Evolutionary conservation across 176 grass and related monocot species (phyloP).

Genomic region (Tillandsia fasciculata): DNA sequence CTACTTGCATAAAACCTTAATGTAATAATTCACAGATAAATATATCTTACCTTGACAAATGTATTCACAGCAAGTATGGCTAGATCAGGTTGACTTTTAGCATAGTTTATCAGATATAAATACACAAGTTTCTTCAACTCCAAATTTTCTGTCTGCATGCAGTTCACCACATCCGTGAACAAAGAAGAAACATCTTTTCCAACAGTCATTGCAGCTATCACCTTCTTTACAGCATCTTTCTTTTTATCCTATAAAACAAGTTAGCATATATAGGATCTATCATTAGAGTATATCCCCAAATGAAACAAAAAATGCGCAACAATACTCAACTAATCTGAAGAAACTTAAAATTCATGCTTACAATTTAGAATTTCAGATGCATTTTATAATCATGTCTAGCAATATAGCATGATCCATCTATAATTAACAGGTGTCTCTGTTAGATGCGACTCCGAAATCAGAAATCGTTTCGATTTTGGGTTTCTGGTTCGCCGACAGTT

Average conservation of each 20-base stretch:
- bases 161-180: slow-evolving; percentile 96
- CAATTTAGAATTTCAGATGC: neutral
- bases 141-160: slow-evolving; percentile 98
- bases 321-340: neutral
- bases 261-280: slow-evolving; percentile 3
- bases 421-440: too few relatives aligned
- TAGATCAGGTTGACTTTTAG: slow-evolving; percentile 97
- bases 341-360: neutral
- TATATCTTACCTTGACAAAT: slow-evolving; percentile 82
- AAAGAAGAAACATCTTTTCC: slow-evolving; percentile 97
- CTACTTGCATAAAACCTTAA: too few relatives aligned
- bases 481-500: too few relatives aligned
- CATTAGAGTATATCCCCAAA: neutral
- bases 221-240: slow-evolving; percentile 99
- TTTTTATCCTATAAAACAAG: slow-evolving; percentile 70
- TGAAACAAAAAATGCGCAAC: slow-evolving; percentile 9
- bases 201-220: slow-evolving; percentile 98
- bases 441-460: too few relatives aligned
- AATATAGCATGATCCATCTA: too few relatives aligned
- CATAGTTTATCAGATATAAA: slow-evolving; percentile 98
- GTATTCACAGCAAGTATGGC: slow-evolving; percentile 99
- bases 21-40: neutral
- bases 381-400: too few relatives aligned
- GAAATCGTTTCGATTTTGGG: too few relatives aligned
- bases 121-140: slow-evolving; percentile 99